phyloP scores from a whole-genome alignment of 768 basidiomycete species.

The Leccinum subgranulosum region DNA sequence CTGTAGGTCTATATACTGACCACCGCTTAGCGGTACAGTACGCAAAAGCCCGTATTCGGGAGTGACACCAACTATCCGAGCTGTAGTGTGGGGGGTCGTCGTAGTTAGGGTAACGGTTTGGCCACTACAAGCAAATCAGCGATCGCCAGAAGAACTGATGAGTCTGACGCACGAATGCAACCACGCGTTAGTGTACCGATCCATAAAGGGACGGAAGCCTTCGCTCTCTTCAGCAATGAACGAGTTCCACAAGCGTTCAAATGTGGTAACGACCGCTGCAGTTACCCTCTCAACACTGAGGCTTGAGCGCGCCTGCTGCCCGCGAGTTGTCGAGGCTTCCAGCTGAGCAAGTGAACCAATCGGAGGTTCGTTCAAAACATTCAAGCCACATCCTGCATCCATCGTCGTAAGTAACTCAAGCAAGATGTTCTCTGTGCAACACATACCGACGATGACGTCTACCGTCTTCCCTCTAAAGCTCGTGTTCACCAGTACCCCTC shows the following conservation, averaged over 20 bases:
- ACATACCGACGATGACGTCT: constrained; percentile 78
- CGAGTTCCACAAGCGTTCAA: constrained; percentile 73
- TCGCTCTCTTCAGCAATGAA: constrained; percentile 52
- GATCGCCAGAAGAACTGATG: background rate
- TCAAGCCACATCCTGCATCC: constrained; percentile 78
- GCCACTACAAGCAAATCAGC: constrained; percentile 47
- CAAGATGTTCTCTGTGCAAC: background rate
- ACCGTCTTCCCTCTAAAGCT: constrained; percentile 71
- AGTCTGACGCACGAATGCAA: constrained; percentile 76
- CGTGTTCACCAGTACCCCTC: constrained; percentile 89
- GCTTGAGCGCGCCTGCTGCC: background rate
- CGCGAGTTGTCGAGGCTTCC: constrained; percentile 29
- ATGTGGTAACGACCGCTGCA: constrained; percentile 70
- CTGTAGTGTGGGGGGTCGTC: constrained; percentile 59
- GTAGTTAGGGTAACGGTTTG: constrained; percentile 83
- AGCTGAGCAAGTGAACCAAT: constrained; percentile 80
- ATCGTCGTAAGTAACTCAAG: background rate
- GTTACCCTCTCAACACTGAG: constrained; percentile 73
- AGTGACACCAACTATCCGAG: constrained; percentile 84
- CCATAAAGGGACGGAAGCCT: constrained; percentile 81
- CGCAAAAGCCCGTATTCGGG: constrained; percentile 83
- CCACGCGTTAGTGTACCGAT: constrained; percentile 79
- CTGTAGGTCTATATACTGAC: constrained; percentile 79
- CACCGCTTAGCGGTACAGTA: constrained; percentile 51
- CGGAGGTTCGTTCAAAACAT: constrained; percentile 79